phyloP scores from a whole-genome alignment of 495 filamentous ascomycete species.

The Articulospora tetracladia region DNA sequence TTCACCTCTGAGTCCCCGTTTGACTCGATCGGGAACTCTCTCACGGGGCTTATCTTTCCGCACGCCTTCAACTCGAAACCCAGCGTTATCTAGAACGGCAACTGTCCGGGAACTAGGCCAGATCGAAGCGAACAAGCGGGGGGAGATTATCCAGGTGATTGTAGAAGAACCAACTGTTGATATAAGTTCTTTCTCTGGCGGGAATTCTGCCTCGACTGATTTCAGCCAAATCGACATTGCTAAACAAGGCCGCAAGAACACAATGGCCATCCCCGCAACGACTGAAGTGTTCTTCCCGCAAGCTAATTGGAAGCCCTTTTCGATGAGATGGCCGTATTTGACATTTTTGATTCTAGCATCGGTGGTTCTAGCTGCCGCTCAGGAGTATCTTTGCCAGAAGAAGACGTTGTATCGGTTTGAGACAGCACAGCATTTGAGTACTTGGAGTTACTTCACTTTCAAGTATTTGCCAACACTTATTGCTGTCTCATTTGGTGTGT shows the following conservation, averaged over 20 bases:
- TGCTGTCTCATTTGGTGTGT: constrained; percentile 65
- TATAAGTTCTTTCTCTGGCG: constrained; percentile 32
- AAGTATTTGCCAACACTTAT: constrained; percentile 70
- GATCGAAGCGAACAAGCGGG: constrained; percentile 46
- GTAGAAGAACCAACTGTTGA: constrained; percentile 37
- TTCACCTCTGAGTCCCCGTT: constrained; percentile 29
- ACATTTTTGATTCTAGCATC: constrained; percentile 53
- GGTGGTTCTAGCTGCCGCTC: constrained; percentile 45
- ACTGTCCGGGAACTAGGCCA: constrained; percentile 42
- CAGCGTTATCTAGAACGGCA: constrained; percentile 25
- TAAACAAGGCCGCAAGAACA: background rate
- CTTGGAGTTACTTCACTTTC: constrained; percentile 58
- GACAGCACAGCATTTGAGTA: constrained; percentile 43
- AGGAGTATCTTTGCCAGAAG: constrained; percentile 59
- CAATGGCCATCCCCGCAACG: constrained; percentile 9
- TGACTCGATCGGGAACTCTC: constrained; percentile 15
- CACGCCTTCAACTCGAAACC: constrained; percentile 22
- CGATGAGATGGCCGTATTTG: constrained; percentile 64
- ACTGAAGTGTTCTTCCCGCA: constrained; percentile 50
- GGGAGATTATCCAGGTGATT: constrained; percentile 47
- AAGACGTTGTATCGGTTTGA: constrained; percentile 46
- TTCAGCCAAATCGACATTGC: constrained; percentile 7
- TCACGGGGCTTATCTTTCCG: constrained; percentile 10
- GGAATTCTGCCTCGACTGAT: constrained; percentile 3
- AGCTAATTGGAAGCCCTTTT: constrained; percentile 69